A percentile compares a stretch with the other conserved stretches of the same genome.
Conservation (phyloP, 352 stramenopile species). For the Phytophthora fragariaefolia region DNA sequence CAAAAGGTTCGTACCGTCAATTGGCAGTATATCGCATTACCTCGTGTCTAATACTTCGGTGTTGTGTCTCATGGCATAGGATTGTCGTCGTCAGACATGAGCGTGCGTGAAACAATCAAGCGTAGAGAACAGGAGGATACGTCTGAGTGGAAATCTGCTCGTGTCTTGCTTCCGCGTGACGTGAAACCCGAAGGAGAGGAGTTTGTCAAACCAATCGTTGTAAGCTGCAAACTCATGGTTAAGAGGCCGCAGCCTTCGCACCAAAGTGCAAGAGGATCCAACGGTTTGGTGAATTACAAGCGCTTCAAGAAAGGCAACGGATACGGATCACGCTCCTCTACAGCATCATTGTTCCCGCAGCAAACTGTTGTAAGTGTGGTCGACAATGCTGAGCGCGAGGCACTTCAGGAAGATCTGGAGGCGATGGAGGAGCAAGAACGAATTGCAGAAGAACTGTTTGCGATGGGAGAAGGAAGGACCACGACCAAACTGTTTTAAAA, state of each 20-base stretch:
- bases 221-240: slow-evolving; percentile 62
- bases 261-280: slow-evolving; percentile 1
- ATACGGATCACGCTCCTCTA: slow-evolving; percentile 46
- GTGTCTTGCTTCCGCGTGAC: slow-evolving; percentile 30
- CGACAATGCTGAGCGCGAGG: slow-evolving; percentile 62
- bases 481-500: slow-evolving; percentile 55
- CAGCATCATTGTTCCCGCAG: slow-evolving; percentile 56
- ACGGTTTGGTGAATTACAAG: slow-evolving; percentile 75
- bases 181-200: slow-evolving; percentile 42
- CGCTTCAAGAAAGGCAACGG: slow-evolving; percentile 85
- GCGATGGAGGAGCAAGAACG: slow-evolving; percentile 82
- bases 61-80: slow-evolving; percentile 1
- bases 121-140: slow-evolving; percentile 7
- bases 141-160: slow-evolving; percentile 44
- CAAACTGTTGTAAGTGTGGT: slow-evolving; percentile 71
- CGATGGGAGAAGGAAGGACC: slow-evolving; percentile 73
- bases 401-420: slow-evolving; percentile 68
- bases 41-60: slow-evolving; percentile 14
- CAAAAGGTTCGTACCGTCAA: slow-evolving; percentile 19
- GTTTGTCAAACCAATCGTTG: slow-evolving; percentile 48
- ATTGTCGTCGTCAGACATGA: slow-evolving; percentile 13
- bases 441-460: slow-evolving; percentile 86
- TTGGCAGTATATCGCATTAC: background rate
- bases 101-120: slow-evolving; percentile 12
- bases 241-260: slow-evolving; percentile 33